phyloP scores from a whole-genome alignment of 148 eudicot genomes.

The Spergularia marina region DNA sequence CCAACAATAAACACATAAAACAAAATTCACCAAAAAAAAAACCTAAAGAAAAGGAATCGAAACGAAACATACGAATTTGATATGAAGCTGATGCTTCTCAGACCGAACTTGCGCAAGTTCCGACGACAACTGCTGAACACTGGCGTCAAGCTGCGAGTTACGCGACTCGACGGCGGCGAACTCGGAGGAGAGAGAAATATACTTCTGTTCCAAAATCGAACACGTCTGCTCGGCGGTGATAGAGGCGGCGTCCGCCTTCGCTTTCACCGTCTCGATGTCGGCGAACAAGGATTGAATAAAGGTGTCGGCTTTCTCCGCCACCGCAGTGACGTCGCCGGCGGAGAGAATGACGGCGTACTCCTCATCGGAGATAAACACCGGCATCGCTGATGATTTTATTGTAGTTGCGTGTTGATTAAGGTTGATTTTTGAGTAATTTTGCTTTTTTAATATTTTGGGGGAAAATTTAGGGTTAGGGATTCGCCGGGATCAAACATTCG shows the following conservation, averaged over 20 bases:
- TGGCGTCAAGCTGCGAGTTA: constrained; percentile 36
- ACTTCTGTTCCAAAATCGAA: constrained; percentile 77
- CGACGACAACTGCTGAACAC: constrained; percentile 40
- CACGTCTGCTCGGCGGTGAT: constrained; percentile 95
- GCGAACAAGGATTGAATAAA: constrained; percentile 47
- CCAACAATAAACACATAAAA: neutral
- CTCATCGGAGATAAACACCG: constrained; percentile 73
- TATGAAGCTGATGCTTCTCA: constrained; percentile 65
- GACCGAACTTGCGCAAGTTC: constrained; percentile 61
- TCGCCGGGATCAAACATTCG: constrained; percentile 12
- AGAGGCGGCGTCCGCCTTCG: constrained; percentile 75
- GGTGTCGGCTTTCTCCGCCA: constrained; percentile 79
- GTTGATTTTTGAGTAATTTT: neutral
- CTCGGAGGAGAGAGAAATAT: constrained; percentile 65
- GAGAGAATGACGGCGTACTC: constrained; percentile 40
- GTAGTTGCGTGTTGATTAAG: constrained; percentile 4
- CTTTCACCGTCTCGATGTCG: constrained; percentile 70
- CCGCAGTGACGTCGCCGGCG: constrained; percentile 48
- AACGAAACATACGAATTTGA: constrained; percentile 45
- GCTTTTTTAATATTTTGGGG: neutral
- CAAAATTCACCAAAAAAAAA: neutral
- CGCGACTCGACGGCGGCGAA: constrained; percentile 50
- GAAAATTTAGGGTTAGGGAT: neutral
- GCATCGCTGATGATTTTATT: constrained; percentile 39
- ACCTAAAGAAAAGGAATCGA: neutral